Conservation (phyloP, 2,329 filamentous ascomycete species). For the Chrysosporium queenslandicum region DNA sequence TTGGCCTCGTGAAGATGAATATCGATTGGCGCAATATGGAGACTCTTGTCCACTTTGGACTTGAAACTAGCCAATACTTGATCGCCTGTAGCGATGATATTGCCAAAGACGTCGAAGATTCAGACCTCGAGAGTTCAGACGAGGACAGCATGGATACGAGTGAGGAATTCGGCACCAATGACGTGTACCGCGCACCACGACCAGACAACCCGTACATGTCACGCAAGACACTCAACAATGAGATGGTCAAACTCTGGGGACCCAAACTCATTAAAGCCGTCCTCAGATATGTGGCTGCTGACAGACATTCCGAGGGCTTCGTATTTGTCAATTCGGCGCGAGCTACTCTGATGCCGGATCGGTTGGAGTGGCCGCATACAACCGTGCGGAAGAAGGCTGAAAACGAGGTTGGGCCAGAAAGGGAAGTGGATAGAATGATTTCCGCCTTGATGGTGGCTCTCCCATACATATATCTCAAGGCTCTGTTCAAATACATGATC, state of each 20-base stretch:
- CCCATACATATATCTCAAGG: slow-evolving; percentile 21
- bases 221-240: slow-evolving; percentile 6
- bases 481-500: slow-evolving; percentile 19
- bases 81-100: slow-evolving; percentile 12
- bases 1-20: slow-evolving; percentile 20
- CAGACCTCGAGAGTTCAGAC: slow-evolving; percentile 4
- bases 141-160: background rate
- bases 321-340: slow-evolving; percentile 22
- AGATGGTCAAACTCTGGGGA: slow-evolving; percentile 13
- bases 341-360: slow-evolving; percentile 19
- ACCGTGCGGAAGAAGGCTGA: background rate
- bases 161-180: background rate
- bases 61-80: slow-evolving; percentile 19
- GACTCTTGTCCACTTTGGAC: slow-evolving; percentile 23
- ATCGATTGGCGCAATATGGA: slow-evolving; percentile 27
- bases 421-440: slow-evolving; percentile 11
- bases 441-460: slow-evolving; percentile 26
- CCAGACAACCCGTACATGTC: background rate
- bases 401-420: background rate
- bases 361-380: slow-evolving; percentile 19
- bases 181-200: background rate
- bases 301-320: slow-evolving; percentile 20
- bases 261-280: slow-evolving; percentile 17
- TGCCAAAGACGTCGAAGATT: background rate
- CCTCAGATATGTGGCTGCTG: slow-evolving; percentile 20